Conservation (phyloP, 257 asterid genomes). For the Galeopsis tetrahit region DNA sequence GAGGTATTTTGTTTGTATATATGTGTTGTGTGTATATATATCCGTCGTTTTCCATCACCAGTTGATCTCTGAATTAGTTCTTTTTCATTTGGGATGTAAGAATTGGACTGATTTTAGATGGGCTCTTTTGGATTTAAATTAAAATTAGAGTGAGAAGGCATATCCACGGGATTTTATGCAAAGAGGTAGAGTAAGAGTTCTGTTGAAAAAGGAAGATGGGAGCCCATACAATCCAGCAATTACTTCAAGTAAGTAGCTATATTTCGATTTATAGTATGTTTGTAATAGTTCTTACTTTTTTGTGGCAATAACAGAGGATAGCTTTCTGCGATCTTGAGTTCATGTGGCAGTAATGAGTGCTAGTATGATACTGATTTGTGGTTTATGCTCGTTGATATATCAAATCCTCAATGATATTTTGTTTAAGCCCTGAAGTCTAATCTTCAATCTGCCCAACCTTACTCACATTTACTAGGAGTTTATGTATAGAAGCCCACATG, state of each 20-base stretch:
- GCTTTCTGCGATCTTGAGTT: conserved; percentile 6
- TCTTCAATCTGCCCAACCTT: neutral
- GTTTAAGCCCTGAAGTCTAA: neutral
- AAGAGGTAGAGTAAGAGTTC: conserved; percentile 91
- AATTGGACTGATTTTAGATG: conserved; percentile 5
- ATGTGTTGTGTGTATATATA: too few species aligned
- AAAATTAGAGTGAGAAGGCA: conserved; percentile 79
- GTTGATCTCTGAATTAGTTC: neutral
- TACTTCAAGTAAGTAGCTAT: conserved; percentile 62
- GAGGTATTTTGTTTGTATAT: conserved; percentile 52
- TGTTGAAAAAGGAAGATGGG: conserved; percentile 87
- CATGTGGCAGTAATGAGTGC: conserved; percentile 8
- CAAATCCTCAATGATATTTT: neutral
- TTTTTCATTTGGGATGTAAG: conserved; percentile 18
- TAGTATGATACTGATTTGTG: neutral
- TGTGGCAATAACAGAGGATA: neutral
- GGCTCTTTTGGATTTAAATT: conserved; percentile 11
- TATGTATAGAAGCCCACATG: neutral
- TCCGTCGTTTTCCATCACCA: neutral
- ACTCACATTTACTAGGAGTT: neutral
- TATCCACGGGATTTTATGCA: conserved; percentile 98
- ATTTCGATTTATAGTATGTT: neutral
- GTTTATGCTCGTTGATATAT: neutral
- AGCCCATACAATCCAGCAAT: conserved; percentile 71
- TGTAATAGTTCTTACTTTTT: neutral